Percentiles rank a stretch among this genome's conserved stretches.
Conservation (phyloP, 169 alveolate species). For the Plasmodium vivax region DNA sequence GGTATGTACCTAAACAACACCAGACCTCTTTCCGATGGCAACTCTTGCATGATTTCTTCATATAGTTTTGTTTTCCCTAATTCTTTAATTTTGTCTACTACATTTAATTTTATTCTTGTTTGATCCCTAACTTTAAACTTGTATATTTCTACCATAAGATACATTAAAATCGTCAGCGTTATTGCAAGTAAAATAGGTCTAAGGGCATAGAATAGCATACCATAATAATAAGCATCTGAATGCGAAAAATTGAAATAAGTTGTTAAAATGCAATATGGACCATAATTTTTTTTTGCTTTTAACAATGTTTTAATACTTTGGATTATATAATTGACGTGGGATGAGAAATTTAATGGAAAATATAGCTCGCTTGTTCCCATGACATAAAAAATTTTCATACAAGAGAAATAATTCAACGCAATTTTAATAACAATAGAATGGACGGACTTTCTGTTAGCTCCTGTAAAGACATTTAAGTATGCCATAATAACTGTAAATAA, state of each 20-base stretch:
- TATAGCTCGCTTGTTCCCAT: constrained; percentile 66
- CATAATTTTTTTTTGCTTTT: constrained; percentile 52
- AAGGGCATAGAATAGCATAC: constrained; percentile 83
- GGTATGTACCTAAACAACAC: constrained; percentile 87
- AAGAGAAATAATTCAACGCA: constrained; percentile 79
- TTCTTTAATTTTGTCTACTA: constrained; percentile 75
- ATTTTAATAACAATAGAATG: constrained; percentile 81
- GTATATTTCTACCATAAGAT: constrained; percentile 67
- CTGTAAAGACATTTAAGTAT: constrained; percentile 82
- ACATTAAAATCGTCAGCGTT: constrained; percentile 82
- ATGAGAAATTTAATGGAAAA: constrained; percentile 76
- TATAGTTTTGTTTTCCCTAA: constrained; percentile 71
- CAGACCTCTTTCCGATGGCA: constrained; percentile 83
- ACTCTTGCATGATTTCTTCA: constrained; percentile 78
- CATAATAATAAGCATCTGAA: constrained; percentile 85
- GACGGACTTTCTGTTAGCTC: constrained; percentile 79
- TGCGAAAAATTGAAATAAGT: constrained; percentile 76
- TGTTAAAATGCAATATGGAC: constrained; percentile 83
- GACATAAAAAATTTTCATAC: constrained; percentile 78
- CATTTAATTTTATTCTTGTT: constrained; percentile 74
- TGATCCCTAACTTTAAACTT: constrained; percentile 58
- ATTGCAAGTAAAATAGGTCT: constrained; percentile 82
- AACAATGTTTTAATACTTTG: constrained; percentile 22
- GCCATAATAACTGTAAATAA: constrained; percentile 81
- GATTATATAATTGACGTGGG: constrained; percentile 31